These are phyloP conservation scores for Inga oerstediana DNA, from an alignment of 306 rosid genomes.

Conservation along the genomic window DNA sequence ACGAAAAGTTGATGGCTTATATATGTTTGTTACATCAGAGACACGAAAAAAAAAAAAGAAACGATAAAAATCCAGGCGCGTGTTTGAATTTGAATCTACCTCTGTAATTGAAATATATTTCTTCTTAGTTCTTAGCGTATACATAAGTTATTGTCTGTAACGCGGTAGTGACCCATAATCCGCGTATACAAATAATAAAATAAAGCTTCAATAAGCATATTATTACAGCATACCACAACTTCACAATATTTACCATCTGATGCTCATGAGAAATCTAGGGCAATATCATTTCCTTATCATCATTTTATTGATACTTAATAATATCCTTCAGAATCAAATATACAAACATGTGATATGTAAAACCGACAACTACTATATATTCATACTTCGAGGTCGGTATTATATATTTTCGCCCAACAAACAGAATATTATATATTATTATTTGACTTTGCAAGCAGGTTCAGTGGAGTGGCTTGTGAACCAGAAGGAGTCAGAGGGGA, in stretches of 20 bases:
- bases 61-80: too few species aligned
- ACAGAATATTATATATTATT: not conserved
- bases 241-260: not conserved
- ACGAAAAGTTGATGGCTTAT: too few species aligned
- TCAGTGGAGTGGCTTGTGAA: slow-evolving; percentile 50
- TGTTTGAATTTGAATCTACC: too few species aligned
- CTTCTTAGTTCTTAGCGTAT: too few species aligned
- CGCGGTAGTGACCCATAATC: not conserved
- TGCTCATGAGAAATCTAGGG: not conserved
- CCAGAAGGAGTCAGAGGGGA: slow-evolving; percentile 57
- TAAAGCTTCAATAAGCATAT: not conserved
- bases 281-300: not conserved
- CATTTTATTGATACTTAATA: not conserved
- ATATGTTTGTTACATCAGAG: too few species aligned
- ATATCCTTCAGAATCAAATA: not conserved
- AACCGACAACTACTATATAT: not conserved
- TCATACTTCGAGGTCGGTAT: not conserved
- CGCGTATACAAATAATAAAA: too few species aligned
- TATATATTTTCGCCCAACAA: too few species aligned
- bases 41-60: too few species aligned
- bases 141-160: not conserved
- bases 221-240: not conserved
- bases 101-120: too few species aligned
- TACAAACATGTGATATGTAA: not conserved
- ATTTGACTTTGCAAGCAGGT: slow-evolving; percentile 51